These are phyloP conservation scores for Debaryomyces hansenii DNA, from an alignment of 805 yeast genomes.

Conservation along the genomic window DNA sequence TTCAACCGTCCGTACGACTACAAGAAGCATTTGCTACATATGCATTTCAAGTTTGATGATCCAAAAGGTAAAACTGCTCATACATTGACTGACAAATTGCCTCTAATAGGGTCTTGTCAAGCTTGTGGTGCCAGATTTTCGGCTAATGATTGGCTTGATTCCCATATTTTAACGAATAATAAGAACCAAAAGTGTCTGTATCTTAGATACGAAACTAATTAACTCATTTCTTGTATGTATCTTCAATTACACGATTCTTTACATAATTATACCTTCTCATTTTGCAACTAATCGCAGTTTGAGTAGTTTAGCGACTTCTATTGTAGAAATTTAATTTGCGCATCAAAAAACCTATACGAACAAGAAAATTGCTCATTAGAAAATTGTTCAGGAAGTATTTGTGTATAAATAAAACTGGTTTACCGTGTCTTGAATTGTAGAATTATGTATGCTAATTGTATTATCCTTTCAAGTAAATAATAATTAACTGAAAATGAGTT, in stretches of 20 bases:
- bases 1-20: slow-evolving; percentile 48
- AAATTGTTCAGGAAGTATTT: too few species aligned
- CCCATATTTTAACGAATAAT: slow-evolving; percentile 47
- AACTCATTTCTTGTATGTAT: too few species aligned
- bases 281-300: too few species aligned
- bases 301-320: too few species aligned
- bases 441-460: too few species aligned
- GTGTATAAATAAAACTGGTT: too few species aligned
- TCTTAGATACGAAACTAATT: slow-evolving; percentile 8
- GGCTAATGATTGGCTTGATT: slow-evolving; percentile 57
- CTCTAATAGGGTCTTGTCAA: slow-evolving; percentile 35
- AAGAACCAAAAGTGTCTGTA: slow-evolving; percentile 19
- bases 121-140: slow-evolving; percentile 50
- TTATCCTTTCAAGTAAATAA: too few species aligned
- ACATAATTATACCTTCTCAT: too few species aligned
- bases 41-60: slow-evolving; percentile 43
- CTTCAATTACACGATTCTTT: too few species aligned
- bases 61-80: slow-evolving; percentile 39
- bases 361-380: background rate
- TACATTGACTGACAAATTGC: slow-evolving; percentile 42
- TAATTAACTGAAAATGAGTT: background rate
- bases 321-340: background rate
- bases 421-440: too few species aligned
- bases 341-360: background rate
- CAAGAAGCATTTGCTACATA: slow-evolving; percentile 44